Evolutionary conservation across 208 protist genomes (phyloP).

Genomic region (Leptomonas pyrrhocoris): DNA sequence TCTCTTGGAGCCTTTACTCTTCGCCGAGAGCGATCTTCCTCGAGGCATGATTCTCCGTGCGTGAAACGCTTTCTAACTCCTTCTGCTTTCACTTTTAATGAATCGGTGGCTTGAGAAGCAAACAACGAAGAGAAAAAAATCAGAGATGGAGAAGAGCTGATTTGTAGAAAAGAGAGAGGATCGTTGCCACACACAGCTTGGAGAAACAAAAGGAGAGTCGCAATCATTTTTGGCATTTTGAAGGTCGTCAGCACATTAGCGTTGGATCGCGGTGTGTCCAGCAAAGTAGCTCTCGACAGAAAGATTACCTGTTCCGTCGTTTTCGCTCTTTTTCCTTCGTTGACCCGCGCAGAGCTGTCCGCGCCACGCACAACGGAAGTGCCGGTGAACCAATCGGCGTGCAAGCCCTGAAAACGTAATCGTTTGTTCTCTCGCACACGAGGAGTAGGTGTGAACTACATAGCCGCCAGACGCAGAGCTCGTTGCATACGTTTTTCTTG

Average conservation of each 20-base stretch:
- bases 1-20: conserved; percentile 46
- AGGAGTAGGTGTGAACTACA: too few species aligned
- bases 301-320: neutral
- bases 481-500: neutral
- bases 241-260: neutral
- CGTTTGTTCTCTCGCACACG: too few species aligned
- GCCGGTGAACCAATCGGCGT: too few species aligned
- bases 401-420: too few species aligned
- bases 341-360: too few species aligned
- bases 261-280: neutral
- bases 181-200: too few species aligned
- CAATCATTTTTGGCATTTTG: too few species aligned
- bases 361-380: too few species aligned
- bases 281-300: too few species aligned
- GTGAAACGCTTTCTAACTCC: neutral
- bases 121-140: neutral
- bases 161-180: too few species aligned
- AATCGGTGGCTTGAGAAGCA: neutral
- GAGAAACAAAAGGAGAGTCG: too few species aligned
- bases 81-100: too few species aligned
- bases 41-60: conserved; percentile 13
- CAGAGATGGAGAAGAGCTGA: neutral
- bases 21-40: conserved; percentile 10
- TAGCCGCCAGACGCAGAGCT: neutral
- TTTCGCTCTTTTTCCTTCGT: neutral